phyloP scores from a whole-genome alignment of 306 rosid species.

The Clitoria ternatea region DNA sequence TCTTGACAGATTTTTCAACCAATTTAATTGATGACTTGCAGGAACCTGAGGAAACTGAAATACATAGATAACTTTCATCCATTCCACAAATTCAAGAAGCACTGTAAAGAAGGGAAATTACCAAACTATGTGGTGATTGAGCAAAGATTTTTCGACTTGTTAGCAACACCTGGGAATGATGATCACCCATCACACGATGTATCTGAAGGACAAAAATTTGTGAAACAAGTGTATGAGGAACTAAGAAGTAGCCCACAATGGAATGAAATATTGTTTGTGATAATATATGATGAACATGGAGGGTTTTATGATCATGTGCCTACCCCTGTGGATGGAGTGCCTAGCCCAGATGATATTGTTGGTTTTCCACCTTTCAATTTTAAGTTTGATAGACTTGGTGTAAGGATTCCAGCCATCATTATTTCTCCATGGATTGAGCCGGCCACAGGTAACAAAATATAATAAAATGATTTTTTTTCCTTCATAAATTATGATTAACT shows the following conservation, averaged over 20 bases:
- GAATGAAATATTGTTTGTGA: constrained; percentile 62
- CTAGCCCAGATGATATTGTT: constrained; percentile 51
- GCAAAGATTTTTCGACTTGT: constrained; percentile 52
- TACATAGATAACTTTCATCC: constrained; percentile 43
- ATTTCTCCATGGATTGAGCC: constrained; percentile 73
- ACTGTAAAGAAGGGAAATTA: constrained; percentile 62
- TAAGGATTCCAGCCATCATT: constrained; percentile 57
- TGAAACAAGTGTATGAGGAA: constrained; percentile 64
- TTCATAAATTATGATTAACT: too few species aligned
- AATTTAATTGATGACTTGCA: background rate
- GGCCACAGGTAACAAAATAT: constrained; percentile 42
- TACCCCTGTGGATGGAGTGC: constrained; percentile 49
- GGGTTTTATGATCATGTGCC: constrained; percentile 81
- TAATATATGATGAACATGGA: constrained; percentile 76
- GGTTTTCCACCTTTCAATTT: constrained; percentile 57
- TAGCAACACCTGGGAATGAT: constrained; percentile 48
- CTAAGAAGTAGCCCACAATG: constrained; percentile 72
- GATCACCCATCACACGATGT: constrained; percentile 86
- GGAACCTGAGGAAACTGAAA: constrained; percentile 65
- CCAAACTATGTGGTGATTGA: constrained; percentile 80
- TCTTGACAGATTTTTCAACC: background rate
- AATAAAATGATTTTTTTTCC: too few species aligned
- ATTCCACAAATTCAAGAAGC: constrained; percentile 56
- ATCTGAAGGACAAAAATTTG: constrained; percentile 57
- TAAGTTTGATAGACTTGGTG: constrained; percentile 63